Evolutionary conservation across 2,329 filamentous ascomycete species (phyloP), one percentile per base, ranked within the genome.

Genomic region (Fusarium napiforme): DNA sequence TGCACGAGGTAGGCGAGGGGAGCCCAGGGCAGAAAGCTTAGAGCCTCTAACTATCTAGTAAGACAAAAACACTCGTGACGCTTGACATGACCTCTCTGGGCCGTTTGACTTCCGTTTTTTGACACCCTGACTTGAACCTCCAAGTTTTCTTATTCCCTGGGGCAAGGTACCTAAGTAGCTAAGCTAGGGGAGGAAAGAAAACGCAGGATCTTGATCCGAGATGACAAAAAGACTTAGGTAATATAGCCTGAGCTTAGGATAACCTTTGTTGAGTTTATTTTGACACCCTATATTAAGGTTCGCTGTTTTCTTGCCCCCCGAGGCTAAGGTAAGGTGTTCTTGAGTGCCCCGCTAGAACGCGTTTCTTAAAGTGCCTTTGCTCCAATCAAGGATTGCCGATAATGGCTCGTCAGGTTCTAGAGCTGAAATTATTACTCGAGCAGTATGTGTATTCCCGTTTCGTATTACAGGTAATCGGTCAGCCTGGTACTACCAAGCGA

Each of bases 281-380:
- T 30, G 28, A 30, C 28, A 30, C 32, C 32, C 32, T 34, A 15
- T 15, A 34, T 15, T 7, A 14, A 34, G 14, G 32, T 34, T 14
- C 14, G 32, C 12, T 34, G 32, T 34, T 32, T 32, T 32, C 32
- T 32, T 32, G 32, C 32, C 5, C 32, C 32, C 32, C 32, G 32
- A 32, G 30, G 32, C 32, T 34, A 34, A 15, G 32, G 34, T 36
- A 15, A 28, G 11, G 43, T 46, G 19, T 46, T 28, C 26, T 47
- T 39, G 61, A 21, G 30, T 57, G 15, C 10, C 19, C 71, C 71
- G 65, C 28, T 39, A 9, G 50, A 60, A 72, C 67, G 59, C 71
- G 71, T 32, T 45, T 26, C n/a, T 43, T 74, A 69, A 74, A 72
- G 71, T 73, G 57, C 46, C 47, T 32, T n/a, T 32, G 39, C 67